Evolutionary conservation across 2,329 filamentous ascomycete species (phyloP), one percentile per base, ranked within the genome.

Genomic region (Diaporthe helianthi): DNA sequence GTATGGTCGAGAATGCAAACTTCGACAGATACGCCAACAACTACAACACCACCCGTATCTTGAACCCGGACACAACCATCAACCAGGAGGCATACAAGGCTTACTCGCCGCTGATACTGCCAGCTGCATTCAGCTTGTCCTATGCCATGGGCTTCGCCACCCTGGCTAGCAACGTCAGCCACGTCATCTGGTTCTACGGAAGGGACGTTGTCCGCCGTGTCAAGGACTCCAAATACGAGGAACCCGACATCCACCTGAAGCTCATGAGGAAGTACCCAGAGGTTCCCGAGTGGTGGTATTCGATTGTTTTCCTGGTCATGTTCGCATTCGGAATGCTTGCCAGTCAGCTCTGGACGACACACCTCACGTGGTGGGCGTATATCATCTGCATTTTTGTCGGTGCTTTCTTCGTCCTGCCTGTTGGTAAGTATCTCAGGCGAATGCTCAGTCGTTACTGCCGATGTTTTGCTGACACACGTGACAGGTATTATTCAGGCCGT

Each of bases 111-210:
- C 69, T 72, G 10, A 77, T 71, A 58, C 65, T 77, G 41, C 71
- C 71, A 26, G 73, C 76, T 9, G 68, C 60, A 0, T 72, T 58
- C 22, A 19, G 54, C 17, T 31, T 69, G 3, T 58, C 84, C 26
- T 88, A 87, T 77, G 79, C 85, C 70, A 85, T 84, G 75, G 87
- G 86, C 77, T 88, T 88, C 69, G 84, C 81, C 60, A 83, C 86
- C 36, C 87, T 87, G 72, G 80, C 85, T 0, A 83, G 85, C 26
- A 83, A 82, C 0, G 75, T 88, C 15, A 83, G 83, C 10, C 85
- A 87, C 69, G 82, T 84, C 33, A 74, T 77, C 22, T 79, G 88
- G 1, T 87, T 86, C 75, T 84, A 88, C 73, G 81, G 84, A 5
- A 80, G 82, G 64, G 85, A 87, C 72, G n/a, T 63, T 6, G 44